A percentile compares a stretch with the other conserved stretches of the same genome.
Evolutionary conservation across 2,329 filamentous ascomycete species (phyloP).

Genomic region (Monosporascus sp.): DNA sequence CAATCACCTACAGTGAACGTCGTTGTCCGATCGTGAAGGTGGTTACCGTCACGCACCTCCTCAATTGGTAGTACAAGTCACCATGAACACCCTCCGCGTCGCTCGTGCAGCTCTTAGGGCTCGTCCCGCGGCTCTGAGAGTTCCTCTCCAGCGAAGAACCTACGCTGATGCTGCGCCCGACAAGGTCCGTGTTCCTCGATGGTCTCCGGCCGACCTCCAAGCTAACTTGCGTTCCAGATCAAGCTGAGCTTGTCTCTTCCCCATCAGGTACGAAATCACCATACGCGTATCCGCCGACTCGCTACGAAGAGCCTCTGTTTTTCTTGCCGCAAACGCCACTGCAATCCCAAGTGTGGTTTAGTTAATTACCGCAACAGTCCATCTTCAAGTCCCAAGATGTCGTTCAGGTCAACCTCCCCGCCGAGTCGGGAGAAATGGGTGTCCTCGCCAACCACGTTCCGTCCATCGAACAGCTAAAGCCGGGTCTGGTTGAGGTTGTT

Average conservation of each 20-base stretch:
- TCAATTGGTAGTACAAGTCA: constrained; percentile 47
- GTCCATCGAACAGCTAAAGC: constrained; percentile 97
- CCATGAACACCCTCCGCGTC: constrained; percentile 93
- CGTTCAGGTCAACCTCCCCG: constrained; percentile 97
- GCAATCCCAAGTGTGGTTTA: background rate
- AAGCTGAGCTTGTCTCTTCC: constrained; percentile 96
- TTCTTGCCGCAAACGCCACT: background rate
- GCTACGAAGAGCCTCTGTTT: background rate
- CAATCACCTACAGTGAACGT: constrained; percentile 29
- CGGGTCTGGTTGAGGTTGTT: constrained; percentile 88
- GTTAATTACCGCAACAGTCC: constrained; percentile 58
- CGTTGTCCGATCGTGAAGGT: constrained; percentile 35
- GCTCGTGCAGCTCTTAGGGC: constrained; percentile 84
- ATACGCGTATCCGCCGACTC: background rate
- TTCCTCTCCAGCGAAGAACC: constrained; percentile 75
- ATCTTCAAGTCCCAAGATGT: constrained; percentile 64
- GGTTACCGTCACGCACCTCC: constrained; percentile 37
- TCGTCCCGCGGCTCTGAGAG: constrained; percentile 69
- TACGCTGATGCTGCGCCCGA: constrained; percentile 86
- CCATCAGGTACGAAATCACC: constrained; percentile 75
- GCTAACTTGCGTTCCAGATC: constrained; percentile 53
- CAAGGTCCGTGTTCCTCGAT: constrained; percentile 52
- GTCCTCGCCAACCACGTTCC: constrained; percentile 98
- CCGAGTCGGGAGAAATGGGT: constrained; percentile 98
- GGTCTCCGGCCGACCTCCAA: constrained; percentile 10